Conservation (phyloP, 768 basidiomycete genomes). For the Auricularia sp. region DNA sequence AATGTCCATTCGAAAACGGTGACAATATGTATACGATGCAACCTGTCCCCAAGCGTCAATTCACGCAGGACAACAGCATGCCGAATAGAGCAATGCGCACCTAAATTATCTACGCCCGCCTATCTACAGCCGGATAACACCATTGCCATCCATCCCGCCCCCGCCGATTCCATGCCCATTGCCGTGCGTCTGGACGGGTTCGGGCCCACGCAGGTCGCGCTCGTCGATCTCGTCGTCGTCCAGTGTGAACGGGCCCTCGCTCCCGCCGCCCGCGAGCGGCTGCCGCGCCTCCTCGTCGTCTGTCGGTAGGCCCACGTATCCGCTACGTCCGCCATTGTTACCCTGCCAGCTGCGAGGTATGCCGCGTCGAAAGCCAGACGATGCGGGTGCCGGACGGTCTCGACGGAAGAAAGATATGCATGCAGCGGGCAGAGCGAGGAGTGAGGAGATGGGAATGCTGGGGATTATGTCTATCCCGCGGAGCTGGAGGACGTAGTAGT, state of each 20-base stretch:
- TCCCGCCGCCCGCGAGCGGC: neutral
- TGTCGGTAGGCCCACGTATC: neutral
- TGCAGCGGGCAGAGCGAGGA: slow-evolving; percentile 8
- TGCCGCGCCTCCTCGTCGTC: neutral
- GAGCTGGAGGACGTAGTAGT: slow-evolving; percentile 62
- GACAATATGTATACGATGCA: too few relatives aligned
- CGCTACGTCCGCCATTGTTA: neutral
- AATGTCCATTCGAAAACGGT: too few relatives aligned
- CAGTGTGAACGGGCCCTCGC: neutral
- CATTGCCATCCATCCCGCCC: too few relatives aligned
- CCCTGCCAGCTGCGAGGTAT: slow-evolving; percentile 2
- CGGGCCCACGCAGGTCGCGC: neutral
- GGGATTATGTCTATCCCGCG: slow-evolving; percentile 69
- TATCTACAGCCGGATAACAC: too few relatives aligned
- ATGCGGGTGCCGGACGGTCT: neutral
- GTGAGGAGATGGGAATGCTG: slow-evolving; percentile 12
- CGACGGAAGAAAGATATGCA: slow-evolving; percentile 2
- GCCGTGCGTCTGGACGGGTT: too few relatives aligned
- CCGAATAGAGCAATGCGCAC: too few relatives aligned
- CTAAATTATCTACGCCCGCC: too few relatives aligned
- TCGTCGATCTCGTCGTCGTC: slow-evolving; percentile 2
- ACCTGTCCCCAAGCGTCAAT: too few relatives aligned
- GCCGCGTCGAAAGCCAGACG: neutral
- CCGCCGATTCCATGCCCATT: too few relatives aligned
- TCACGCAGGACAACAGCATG: too few relatives aligned